Evolutionary conservation across 495 filamentous ascomycete genomes (phyloP).

Genomic region (Trichoderma orchidacearum): DNA sequence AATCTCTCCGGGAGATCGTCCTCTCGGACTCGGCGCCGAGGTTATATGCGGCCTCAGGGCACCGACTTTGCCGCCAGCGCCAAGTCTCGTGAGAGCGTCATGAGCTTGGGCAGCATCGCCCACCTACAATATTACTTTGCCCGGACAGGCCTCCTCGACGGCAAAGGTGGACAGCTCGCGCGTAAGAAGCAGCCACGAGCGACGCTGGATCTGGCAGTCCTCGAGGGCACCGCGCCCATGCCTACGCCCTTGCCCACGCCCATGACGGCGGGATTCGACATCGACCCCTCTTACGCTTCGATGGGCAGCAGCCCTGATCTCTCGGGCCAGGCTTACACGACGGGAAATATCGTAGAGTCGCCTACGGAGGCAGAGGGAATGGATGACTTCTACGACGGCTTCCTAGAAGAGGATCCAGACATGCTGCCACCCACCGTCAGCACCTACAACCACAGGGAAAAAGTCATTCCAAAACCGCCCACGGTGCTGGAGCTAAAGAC

Average conservation of each 20-base stretch:
- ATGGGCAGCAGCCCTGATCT: conserved; percentile 43
- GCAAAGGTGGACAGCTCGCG: conserved; percentile 75
- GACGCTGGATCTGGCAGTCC: conserved; percentile 32
- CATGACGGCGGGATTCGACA: conserved; percentile 23
- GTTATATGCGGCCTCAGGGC: conserved; percentile 82
- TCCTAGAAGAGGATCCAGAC: conserved; percentile 44
- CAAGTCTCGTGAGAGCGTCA: conserved; percentile 76
- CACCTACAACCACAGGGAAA: conserved; percentile 83
- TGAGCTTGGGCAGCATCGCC: conserved; percentile 91
- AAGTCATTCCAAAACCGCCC: conserved; percentile 76
- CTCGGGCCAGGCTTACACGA: conserved; percentile 20
- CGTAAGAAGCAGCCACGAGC: conserved; percentile 42
- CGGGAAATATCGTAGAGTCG: conserved; percentile 37
- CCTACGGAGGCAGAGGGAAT: conserved; percentile 36
- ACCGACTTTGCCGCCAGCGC: conserved; percentile 88
- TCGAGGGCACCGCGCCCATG: conserved; percentile 11
- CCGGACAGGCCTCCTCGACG: conserved; percentile 81
- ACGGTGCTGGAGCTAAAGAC: conserved; percentile 62
- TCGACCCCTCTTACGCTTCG: conserved; percentile 40
- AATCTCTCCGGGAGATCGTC: conserved; percentile 32
- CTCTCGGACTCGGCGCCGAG: conserved; percentile 46
- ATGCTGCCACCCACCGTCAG: conserved; percentile 94
- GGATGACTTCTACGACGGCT: conserved; percentile 44
- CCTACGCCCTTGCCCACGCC: conserved; percentile 22
- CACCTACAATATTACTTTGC: conserved; percentile 98